phyloP scores from a whole-genome alignment of 1,284 basidiomycete genomes.

The Papiliotrema nemorosa region DNA sequence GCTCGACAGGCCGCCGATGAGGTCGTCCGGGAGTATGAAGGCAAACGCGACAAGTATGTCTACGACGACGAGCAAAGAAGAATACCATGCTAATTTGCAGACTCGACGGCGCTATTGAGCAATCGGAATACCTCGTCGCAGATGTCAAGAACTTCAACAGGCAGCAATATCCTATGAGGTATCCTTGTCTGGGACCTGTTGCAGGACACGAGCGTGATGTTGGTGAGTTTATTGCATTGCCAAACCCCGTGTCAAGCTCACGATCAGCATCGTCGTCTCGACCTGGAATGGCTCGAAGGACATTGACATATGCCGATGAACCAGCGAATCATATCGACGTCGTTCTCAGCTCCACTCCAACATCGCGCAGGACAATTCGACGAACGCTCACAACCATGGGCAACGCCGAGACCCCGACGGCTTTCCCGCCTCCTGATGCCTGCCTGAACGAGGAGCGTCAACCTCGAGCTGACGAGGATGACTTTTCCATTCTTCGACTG shows the following conservation, averaged over 20 bases:
- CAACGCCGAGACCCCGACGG: slow-evolving; percentile 6
- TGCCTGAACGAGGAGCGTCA: slow-evolving; percentile 53
- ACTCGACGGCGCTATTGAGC: slow-evolving; percentile 68
- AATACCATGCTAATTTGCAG: slow-evolving; percentile 54
- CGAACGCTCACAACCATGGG: slow-evolving; percentile 36
- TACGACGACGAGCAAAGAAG: slow-evolving; percentile 2
- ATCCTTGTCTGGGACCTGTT: slow-evolving; percentile 54
- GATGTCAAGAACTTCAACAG: slow-evolving; percentile 79
- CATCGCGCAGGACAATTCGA: slow-evolving; percentile 54
- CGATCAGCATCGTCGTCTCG: slow-evolving; percentile 7
- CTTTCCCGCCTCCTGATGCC: slow-evolving; percentile 50
- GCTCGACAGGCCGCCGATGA: slow-evolving; percentile 35
- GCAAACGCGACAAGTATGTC: slow-evolving; percentile 46
- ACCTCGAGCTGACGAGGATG: slow-evolving; percentile 45
- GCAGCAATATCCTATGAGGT: slow-evolving; percentile 79
- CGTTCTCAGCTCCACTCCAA: slow-evolving; percentile 53
- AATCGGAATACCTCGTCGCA: slow-evolving; percentile 64
- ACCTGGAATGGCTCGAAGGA: slow-evolving; percentile 55
- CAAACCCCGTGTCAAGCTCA: background rate
- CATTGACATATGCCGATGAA: slow-evolving; percentile 78
- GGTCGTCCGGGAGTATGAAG: slow-evolving; percentile 46
- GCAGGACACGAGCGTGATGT: slow-evolving; percentile 13
- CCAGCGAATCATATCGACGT: slow-evolving; percentile 65
- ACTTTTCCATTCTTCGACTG: slow-evolving; percentile 81
- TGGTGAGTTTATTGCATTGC: slow-evolving; percentile 19